These are phyloP conservation scores for Suillus subluteus DNA, from an alignment of 768 basidiomycete species.

Conservation along the genomic window DNA sequence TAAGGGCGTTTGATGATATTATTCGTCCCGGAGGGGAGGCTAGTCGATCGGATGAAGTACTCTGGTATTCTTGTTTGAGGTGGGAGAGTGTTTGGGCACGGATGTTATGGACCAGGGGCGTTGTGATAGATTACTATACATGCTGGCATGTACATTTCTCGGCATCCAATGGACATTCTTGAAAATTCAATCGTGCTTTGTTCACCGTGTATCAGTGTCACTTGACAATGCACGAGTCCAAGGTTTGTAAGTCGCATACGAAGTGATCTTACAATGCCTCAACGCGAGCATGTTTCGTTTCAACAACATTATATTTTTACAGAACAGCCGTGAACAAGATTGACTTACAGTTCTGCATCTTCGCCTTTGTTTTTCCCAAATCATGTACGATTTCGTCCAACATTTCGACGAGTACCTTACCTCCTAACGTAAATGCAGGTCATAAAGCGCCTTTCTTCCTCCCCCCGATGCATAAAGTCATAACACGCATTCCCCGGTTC, in stretches of 20 bases:
- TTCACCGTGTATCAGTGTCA: neutral
- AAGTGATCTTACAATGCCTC: neutral
- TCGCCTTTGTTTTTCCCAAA: neutral
- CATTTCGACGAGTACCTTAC: conserved; percentile 12
- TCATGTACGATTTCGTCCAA: conserved; percentile 8
- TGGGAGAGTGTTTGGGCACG: no score
- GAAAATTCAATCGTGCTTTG: neutral
- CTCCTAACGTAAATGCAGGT: neutral
- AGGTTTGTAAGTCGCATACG: neutral
- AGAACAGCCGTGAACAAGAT: neutral
- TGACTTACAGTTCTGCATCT: neutral
- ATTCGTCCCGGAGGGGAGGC: neutral
- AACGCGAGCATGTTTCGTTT: neutral
- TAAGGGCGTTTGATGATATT: neutral
- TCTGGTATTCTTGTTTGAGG: neutral
- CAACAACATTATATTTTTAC: neutral
- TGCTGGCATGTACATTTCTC: neutral
- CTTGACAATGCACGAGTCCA: neutral
- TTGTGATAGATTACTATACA: neutral
- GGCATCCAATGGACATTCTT: neutral
- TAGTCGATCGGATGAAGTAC: neutral
- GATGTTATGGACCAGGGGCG: neutral
- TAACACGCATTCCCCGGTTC: conserved; percentile 82
- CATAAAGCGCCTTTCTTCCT: conserved; percentile 26
- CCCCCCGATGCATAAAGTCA: conserved; percentile 81